A percentile compares a stretch with the other conserved stretches of the same genome.
These are phyloP conservation scores for Apiotrichum siamense DNA, from an alignment of 1,284 basidiomycete genomes.

Conservation along the genomic window DNA sequence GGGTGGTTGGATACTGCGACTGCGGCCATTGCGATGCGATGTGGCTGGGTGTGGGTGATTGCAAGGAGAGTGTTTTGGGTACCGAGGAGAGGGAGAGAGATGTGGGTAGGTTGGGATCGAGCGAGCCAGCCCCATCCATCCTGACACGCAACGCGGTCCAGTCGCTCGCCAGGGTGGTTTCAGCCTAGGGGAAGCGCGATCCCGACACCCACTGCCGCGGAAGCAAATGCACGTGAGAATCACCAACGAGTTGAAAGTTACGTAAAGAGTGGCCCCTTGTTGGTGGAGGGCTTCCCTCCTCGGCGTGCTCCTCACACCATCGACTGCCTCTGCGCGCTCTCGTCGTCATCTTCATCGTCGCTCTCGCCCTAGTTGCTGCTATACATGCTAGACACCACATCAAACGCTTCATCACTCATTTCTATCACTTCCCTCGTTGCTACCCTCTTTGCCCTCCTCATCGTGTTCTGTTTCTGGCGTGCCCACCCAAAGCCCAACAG, in stretches of 20 bases:
- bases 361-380: not conserved
- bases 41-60: not conserved
- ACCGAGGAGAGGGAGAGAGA: not conserved
- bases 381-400: not conserved
- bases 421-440: not conserved
- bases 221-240: too few species aligned
- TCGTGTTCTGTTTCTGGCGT: conserved; percentile 1
- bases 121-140: too few species aligned
- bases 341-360: not conserved
- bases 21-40: conserved; percentile 24
- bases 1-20: conserved; percentile 17
- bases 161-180: too few species aligned
- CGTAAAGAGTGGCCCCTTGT: too few species aligned
- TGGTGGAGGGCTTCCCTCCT: too few species aligned
- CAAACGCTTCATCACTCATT: not conserved
- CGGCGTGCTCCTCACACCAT: too few species aligned
- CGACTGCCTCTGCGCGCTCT: too few species aligned
- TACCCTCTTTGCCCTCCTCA: not conserved
- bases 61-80: not conserved
- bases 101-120: not conserved
- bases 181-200: too few species aligned
- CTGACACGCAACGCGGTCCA: too few species aligned
- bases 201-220: too few species aligned
- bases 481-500: not conserved
- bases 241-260: too few species aligned